A percentile compares a stretch with the other conserved stretches of the same genome.
These are phyloP conservation scores for Avena eriantha DNA, from an alignment of 176 grass and related monocot species.

Conservation along the genomic window DNA sequence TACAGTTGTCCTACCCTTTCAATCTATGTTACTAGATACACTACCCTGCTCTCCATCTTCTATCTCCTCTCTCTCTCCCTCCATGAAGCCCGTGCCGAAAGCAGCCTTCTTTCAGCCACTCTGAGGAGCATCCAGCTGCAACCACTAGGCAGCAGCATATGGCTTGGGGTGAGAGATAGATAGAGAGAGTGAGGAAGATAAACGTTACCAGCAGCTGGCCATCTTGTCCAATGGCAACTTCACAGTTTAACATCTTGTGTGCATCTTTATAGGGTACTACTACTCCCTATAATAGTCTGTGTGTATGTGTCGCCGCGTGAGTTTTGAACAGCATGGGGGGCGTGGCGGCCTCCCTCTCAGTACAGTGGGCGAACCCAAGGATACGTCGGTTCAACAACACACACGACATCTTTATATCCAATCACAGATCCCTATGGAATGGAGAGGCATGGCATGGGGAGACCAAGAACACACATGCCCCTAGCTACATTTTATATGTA, in stretches of 20 bases:
- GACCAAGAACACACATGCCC: background rate
- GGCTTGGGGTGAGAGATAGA: constrained; percentile 1
- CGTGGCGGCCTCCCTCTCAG: background rate
- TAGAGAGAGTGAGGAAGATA: background rate
- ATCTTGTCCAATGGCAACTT: constrained; percentile 51
- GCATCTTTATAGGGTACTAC: constrained; percentile 19
- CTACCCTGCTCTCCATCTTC: background rate
- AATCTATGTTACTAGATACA: constrained; percentile 46
- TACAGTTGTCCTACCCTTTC: constrained; percentile 56
- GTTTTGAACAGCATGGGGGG: constrained; percentile 37
- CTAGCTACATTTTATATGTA: constrained; percentile 15
- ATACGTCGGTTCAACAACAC: background rate
- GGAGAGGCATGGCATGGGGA: constrained; percentile 40
- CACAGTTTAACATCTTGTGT: constrained; percentile 50
- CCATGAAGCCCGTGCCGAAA: constrained; percentile 52
- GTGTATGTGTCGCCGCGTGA: background rate
- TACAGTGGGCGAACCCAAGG: background rate
- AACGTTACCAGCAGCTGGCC: constrained; percentile 8
- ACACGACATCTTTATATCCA: constrained; percentile 47
- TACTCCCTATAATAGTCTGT: background rate
- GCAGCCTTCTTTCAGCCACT: constrained; percentile 56
- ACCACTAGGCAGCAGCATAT: constrained; percentile 1
- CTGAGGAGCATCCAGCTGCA: constrained; percentile 45
- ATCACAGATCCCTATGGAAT: constrained; percentile 67
- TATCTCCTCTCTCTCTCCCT: background rate